Percentiles rank a stretch among this genome's conserved stretches.
Evolutionary conservation across 352 stramenopile species (phyloP).

Genomic region (Globisporangium yorkense): DNA sequence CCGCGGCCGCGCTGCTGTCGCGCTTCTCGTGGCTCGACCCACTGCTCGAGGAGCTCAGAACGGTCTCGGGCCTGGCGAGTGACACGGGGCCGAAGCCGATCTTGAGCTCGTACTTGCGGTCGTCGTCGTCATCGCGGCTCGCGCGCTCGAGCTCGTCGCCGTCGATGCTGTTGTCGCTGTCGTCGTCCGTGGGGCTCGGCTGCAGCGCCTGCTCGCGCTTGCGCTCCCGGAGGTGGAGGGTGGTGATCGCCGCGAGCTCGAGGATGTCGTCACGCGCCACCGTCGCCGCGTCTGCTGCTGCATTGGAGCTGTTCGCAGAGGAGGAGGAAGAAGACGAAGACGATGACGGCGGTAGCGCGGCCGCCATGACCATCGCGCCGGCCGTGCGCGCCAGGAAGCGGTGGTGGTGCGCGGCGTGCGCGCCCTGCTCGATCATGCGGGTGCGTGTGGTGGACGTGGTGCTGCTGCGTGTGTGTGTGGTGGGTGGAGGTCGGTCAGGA

Average conservation of each 20-base stretch:
- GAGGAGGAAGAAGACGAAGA: not conserved
- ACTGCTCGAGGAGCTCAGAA: constrained; percentile 5
- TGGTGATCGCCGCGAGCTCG: constrained; percentile 7
- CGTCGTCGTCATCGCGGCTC: constrained; percentile 17
- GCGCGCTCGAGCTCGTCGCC: not conserved
- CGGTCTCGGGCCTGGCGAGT: not conserved
- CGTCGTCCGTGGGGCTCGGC: constrained; percentile 11
- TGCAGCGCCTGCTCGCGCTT: constrained; percentile 9
- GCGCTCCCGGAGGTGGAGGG: constrained; percentile 6
- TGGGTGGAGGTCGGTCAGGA: not conserved
- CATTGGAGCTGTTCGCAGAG: not conserved
- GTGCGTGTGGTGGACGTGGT: not conserved
- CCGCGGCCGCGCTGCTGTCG: constrained; percentile 6
- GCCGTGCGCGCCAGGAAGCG: constrained; percentile 5
- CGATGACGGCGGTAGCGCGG: constrained; percentile 5
- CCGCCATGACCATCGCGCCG: constrained; percentile 4
- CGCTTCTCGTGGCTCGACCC: constrained; percentile 9
- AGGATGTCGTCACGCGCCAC: constrained; percentile 13
- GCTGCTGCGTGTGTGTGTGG: not conserved
- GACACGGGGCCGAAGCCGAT: constrained; percentile 20
- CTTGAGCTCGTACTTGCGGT: constrained; percentile 35
- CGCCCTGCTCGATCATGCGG: constrained; percentile 11
- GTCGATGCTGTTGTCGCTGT: constrained; percentile 7
- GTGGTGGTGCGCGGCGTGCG: constrained; percentile 1
- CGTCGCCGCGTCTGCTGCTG: not conserved